Base-by-base conservation (phyloP, 768 basidiomycete genomes). In the Sutorius australiensis region DNA sequence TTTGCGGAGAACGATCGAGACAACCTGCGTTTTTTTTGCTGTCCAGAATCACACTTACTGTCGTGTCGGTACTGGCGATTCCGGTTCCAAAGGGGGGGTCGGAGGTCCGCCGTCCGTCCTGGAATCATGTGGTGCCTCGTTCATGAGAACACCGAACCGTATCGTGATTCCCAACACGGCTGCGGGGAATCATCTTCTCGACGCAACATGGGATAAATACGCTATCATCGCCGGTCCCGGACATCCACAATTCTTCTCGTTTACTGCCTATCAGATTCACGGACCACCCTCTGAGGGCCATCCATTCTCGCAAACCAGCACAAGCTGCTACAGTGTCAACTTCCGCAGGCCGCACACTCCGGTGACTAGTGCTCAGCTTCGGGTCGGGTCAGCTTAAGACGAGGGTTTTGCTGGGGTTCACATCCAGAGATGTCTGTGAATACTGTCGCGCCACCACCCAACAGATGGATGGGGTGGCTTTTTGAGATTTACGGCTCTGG, bases 401-500 rank as follows among this genome's bases (percentile, higher is more conserved):
- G 12, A 19, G 10, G 6, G 28, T 24, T 17, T 21, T 16, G 27
- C 30, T 10, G n/a, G 9, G 11, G 9, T 31, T 44, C 33, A 6
- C 30, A 48, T 21, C 44, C 11, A n/a, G 31, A 37, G 11, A 54
- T 60, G 57, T 62, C 61, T 28, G 57, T 60, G 44, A 64, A 64
- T 43, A 52, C 48, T 14, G 53, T 57, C 12, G 59, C 45, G n/a
- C 63, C 66, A 9, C 63, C 62, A 6, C 47, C 33, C 39, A 67
- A 31, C 27, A 62, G 11, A 55, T 65, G 66, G 63, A 33, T 50
- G 9, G 44, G 51, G 3, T 65, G 65, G 65, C 37, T 65, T 5
- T 38, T 43, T 34, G 59, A n/a, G 19, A 59, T 65, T 32, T 65
- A 65, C 17, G 41, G 38, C 1, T 67, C 65, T 5, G 66, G 63